Conservation (phyloP, 2,329 filamentous ascomycete genomes). For the Drechmeria coniospora region DNA sequence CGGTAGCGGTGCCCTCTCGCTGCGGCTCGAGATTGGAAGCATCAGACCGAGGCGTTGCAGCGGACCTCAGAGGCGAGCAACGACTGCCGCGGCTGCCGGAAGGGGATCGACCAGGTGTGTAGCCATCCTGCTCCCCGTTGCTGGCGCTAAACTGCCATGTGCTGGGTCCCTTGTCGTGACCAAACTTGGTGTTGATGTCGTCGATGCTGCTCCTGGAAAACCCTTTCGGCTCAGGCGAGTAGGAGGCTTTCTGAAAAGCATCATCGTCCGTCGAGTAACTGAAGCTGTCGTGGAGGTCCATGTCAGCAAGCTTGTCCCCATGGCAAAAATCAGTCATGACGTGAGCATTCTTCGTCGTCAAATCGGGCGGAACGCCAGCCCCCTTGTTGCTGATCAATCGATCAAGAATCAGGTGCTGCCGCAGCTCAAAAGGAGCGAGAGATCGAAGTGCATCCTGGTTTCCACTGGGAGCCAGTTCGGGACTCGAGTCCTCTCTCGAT, state of each 20-base stretch:
- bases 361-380: conserved; percentile 6
- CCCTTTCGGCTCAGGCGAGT: conserved; percentile 15
- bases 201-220: conserved; percentile 39
- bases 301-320: conserved; percentile 16
- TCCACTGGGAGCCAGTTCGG: conserved; percentile 17
- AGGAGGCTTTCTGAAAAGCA: conserved; percentile 19
- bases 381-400: conserved; percentile 19
- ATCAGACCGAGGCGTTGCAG: conserved; percentile 7
- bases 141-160: conserved; percentile 39
- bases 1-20: conserved; percentile 11
- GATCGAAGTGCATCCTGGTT: conserved; percentile 8
- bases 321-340: neutral
- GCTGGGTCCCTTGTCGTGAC: conserved; percentile 28
- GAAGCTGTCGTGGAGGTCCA: conserved; percentile 28
- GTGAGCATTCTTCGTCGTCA: conserved; percentile 3
- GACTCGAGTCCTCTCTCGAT: conserved; percentile 3
- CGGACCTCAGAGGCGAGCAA: conserved; percentile 21
- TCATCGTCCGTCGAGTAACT: conserved; percentile 29
- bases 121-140: conserved; percentile 14
- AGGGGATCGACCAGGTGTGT: conserved; percentile 17
- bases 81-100: conserved; percentile 24
- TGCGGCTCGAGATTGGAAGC: conserved; percentile 9
- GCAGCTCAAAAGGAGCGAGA: conserved; percentile 23
- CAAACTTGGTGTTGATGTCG: conserved; percentile 47
- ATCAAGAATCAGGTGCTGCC: conserved; percentile 22